phyloP scores from a whole-genome alignment of 83 land plant species.

The Thuja plicata region DNA sequence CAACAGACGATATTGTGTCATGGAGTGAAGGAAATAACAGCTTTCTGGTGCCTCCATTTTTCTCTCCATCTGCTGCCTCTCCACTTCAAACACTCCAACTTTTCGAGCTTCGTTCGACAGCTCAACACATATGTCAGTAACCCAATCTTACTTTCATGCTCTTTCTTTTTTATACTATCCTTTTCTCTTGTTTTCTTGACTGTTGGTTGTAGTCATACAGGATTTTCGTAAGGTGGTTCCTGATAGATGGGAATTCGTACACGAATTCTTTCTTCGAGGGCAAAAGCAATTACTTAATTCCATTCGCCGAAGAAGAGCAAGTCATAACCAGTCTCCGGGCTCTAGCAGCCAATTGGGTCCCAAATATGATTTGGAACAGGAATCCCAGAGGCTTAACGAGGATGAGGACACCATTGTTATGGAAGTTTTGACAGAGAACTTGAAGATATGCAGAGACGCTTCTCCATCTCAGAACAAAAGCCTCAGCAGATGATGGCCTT shows the following conservation, averaged over 20 bases:
- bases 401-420: slow-evolving; percentile 19
- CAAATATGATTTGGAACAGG: not conserved
- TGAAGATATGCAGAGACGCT: no score
- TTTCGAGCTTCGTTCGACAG: slow-evolving; percentile 19
- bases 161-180: no score
- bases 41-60: not conserved
- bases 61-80: slow-evolving; percentile 13
- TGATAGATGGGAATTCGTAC: no score
- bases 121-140: slow-evolving; percentile 16
- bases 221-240: no score
- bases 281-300: not conserved
- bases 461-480: no score
- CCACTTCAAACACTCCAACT: slow-evolving; percentile 20
- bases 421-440: slow-evolving; percentile 47
- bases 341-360: not conserved
- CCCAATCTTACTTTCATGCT: not conserved
- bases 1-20: not conserved
- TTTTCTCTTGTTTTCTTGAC: no score
- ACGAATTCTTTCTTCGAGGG: no score
- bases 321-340: not conserved
- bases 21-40: slow-evolving; percentile 10
- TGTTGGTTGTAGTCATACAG: no score
- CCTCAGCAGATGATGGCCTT: slow-evolving; percentile 65
- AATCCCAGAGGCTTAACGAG: slow-evolving; percentile 19
- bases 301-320: slow-evolving; percentile 36